Base-by-base conservation (phyloP, 495 filamentous ascomycete species). In the Polyplosphaeria fusca region DNA sequence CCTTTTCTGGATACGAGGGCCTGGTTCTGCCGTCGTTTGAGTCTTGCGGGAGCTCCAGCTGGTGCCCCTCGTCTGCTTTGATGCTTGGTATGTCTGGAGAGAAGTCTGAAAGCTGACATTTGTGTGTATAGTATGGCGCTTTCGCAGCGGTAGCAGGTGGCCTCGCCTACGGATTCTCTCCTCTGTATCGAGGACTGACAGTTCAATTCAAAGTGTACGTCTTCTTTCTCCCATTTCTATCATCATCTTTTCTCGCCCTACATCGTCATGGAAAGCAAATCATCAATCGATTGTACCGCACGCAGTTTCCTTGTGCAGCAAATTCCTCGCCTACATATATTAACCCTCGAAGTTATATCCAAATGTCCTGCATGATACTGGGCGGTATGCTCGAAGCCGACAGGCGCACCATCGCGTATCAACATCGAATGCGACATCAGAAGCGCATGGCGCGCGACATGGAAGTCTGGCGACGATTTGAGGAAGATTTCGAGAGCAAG, bases 341-440 rank as follows among this genome's bases (percentile, higher is more conserved):
- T 35, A 14, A 35, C 30, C 30, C 14, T 35, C 30, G 30, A 7
- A 42, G 39, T 42, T 94, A 89, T 63, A 72, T 96, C 24, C 90
- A 95, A 67, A 88, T 95, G 75, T 88, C 86, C 19, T 82, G 80
- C 49, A 94, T 95, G 90, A 90, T 88, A 13, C 61, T 93, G 28
- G 91, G 91, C 7, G 83, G 85, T 45, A 89, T 86, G 77, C 77
- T 95, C 28, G 89, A 89, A 77, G 89, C 89, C 0, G 91, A 96
- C 72, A 75, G 76, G 51, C 75, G 87, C 39, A 76, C 94, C 44
- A 79, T 83, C 25, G 79, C 83, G 28, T 92, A 89, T 63, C 76
- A 86, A 74, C 70, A 76, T 60, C 65, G 71, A 35, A 67, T 85
- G 52, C 79, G 89, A 64, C 79, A 85, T 63, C 78, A 84, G 44